phyloP scores from a whole-genome alignment of 2,329 filamentous ascomycete species.

The Ophiostoma sp. region DNA sequence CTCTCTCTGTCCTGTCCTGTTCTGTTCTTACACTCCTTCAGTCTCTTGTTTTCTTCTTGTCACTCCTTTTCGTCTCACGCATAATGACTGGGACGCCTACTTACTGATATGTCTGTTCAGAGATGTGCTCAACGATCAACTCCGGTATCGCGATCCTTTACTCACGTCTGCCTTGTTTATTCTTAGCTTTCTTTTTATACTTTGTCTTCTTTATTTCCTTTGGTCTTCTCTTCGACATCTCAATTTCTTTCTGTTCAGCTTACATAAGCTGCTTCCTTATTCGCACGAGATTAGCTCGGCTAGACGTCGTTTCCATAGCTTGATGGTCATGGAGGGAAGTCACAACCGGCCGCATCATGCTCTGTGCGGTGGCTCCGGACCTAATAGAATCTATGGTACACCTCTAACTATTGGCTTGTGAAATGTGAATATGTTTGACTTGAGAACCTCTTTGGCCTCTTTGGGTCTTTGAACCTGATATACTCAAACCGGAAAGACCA shows the following conservation, averaged over 20 bases:
- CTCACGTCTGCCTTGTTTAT: constrained; percentile 8
- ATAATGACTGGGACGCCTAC: constrained; percentile 17
- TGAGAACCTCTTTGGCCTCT: background rate
- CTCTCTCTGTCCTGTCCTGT: background rate
- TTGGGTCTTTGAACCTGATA: too few relatives aligned
- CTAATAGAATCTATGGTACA: background rate
- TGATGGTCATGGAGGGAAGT: background rate
- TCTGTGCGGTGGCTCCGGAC: background rate
- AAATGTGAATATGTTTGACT: background rate
- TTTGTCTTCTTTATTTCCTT: background rate
- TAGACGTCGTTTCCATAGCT: constrained; percentile 8
- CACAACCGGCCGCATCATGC: background rate
- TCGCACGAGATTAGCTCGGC: background rate
- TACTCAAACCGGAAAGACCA: background rate
- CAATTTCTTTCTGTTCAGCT: background rate
- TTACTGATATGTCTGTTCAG: constrained; percentile 12
- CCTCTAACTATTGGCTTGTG: background rate
- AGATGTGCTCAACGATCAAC: constrained; percentile 11
- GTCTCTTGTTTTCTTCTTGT: constrained; percentile 15
- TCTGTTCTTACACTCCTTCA: constrained; percentile 13
- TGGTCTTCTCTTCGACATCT: background rate
- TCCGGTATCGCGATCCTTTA: constrained; percentile 9
- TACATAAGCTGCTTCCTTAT: background rate
- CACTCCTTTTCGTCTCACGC: constrained; percentile 12
- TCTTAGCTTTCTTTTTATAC: background rate